A percentile compares a stretch with the other conserved stretches of the same genome.
Evolutionary conservation across 1,284 basidiomycete species (phyloP).

Genomic region (Fistulina hepatica): DNA sequence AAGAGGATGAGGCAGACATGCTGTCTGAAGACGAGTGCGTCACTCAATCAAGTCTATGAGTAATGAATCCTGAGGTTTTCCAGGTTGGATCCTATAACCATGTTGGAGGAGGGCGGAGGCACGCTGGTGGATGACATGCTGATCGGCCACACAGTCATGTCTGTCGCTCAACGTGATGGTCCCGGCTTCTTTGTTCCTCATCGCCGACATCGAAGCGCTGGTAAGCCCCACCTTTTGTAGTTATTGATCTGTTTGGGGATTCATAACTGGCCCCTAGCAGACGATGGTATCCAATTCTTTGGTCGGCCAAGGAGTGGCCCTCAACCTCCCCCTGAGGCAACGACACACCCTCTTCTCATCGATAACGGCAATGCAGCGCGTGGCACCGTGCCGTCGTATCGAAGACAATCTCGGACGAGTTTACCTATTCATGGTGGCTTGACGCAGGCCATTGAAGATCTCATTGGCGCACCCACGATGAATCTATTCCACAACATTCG

Average conservation of each 20-base stretch:
- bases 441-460: constrained; percentile 71
- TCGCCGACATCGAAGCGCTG: constrained; percentile 39
- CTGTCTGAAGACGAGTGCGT: constrained; percentile 61
- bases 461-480: constrained; percentile 73
- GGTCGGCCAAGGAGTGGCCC: constrained; percentile 44
- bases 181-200: constrained; percentile 41
- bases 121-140: constrained; percentile 38
- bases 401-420: constrained; percentile 18
- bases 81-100: no score
- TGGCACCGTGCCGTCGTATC: constrained; percentile 32
- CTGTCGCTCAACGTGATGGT: constrained; percentile 31
- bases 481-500: constrained; percentile 79
- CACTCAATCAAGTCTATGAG: no score
- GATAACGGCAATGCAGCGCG: constrained; percentile 46
- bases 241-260: no score
- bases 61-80: no score
- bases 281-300: constrained; percentile 51
- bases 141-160: no score
- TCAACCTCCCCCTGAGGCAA: constrained; percentile 45
- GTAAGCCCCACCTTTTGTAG: constrained; percentile 29
- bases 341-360: constrained; percentile 75
- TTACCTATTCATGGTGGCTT: constrained; percentile 32
- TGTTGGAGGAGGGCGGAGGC: constrained; percentile 32
- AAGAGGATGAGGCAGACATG: constrained; percentile 54
- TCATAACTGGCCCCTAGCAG: constrained; percentile 20